Evolutionary conservation across 2,329 filamentous ascomycete genomes (phyloP).

Genomic region (Lasiodiplodia theobromae): DNA sequence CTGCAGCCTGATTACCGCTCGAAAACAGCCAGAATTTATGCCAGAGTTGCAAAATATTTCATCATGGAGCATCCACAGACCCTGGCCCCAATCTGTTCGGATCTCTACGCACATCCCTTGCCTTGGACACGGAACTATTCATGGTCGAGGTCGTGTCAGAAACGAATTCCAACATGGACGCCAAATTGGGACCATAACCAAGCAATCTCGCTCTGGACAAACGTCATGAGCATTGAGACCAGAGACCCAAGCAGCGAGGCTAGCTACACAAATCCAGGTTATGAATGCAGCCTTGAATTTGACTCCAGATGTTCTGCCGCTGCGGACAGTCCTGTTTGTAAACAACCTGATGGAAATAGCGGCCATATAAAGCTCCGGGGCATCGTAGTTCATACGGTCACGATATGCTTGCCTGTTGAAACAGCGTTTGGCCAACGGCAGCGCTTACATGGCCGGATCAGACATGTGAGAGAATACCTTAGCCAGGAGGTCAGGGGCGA

Average conservation of each 20-base stretch:
- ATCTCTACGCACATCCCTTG: not conserved
- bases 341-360: not conserved
- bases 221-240: too few relatives aligned
- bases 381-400: not conserved
- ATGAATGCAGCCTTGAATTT: accelerated
- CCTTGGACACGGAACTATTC: not conserved
- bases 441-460: not conserved
- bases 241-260: too few relatives aligned
- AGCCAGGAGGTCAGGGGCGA: accelerated
- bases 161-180: not conserved
- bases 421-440: not conserved
- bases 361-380: not conserved
- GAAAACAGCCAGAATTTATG: not conserved
- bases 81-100: not conserved
- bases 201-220: too few relatives aligned
- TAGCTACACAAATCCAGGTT: not conserved
- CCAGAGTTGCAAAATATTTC: not conserved
- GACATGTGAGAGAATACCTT: not conserved
- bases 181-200: not conserved
- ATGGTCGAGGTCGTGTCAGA: not conserved
- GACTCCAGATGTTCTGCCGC: not conserved
- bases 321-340: not conserved
- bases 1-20: not conserved
- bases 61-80: not conserved
- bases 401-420: not conserved